Conservation (phyloP, 345 rosid species). For the Camelina laxa region DNA sequence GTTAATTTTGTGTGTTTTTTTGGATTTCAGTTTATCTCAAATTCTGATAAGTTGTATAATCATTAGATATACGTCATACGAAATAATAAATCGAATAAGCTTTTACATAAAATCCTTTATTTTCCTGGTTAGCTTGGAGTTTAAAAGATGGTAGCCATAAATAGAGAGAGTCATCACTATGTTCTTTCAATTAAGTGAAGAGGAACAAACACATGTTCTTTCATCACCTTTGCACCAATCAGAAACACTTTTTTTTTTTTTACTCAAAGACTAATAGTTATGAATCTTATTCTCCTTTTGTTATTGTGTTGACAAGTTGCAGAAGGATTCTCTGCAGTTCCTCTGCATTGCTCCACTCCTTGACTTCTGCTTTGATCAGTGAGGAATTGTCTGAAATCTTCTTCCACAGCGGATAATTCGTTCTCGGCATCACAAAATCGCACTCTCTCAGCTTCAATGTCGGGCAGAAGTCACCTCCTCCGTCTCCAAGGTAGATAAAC, state of each 20-base stretch:
- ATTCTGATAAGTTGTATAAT: neutral
- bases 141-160: neutral
- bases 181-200: slow-evolving; percentile 8
- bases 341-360: slow-evolving; percentile 71
- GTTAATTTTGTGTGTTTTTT: neutral
- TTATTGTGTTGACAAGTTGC: slow-evolving; percentile 49
- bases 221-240: neutral
- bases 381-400: slow-evolving; percentile 44
- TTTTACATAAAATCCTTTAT: neutral
- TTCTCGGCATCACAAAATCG: slow-evolving; percentile 80
- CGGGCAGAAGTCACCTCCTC: slow-evolving; percentile 83
- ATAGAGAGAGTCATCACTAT: slow-evolving; percentile 1
- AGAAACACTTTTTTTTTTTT: neutral
- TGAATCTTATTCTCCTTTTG: slow-evolving; percentile 29
- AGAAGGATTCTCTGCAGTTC: slow-evolving; percentile 60
- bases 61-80: neutral
- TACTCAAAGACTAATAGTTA: neutral
- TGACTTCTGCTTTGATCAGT: slow-evolving; percentile 70
- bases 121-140: neutral
- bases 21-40: neutral
- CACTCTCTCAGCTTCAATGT: slow-evolving; percentile 60
- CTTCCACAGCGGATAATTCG: slow-evolving; percentile 66
- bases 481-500: slow-evolving; percentile 83
- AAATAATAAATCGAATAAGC: neutral
- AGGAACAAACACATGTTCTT: neutral